Percentiles rank a stretch among this genome's conserved stretches.
These are phyloP conservation scores for Marsdenia floribunda DNA, from an alignment of 257 asterid genomes.

Conservation along the genomic window DNA sequence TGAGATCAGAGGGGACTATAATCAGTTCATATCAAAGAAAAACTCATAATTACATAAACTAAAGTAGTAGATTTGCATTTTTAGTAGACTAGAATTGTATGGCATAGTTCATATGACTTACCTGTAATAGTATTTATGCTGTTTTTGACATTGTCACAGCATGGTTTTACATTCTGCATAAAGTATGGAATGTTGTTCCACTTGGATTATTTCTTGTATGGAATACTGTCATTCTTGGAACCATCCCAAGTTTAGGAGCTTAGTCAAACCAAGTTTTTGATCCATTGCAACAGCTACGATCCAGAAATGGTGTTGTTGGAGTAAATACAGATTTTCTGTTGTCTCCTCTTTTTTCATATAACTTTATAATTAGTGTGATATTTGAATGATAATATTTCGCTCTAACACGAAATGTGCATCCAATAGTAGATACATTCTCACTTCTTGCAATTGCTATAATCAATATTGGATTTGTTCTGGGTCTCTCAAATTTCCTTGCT, in stretches of 20 bases:
- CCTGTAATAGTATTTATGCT: background rate
- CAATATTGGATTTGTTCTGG: conserved; percentile 75
- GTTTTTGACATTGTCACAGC: background rate
- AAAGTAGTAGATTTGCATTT: background rate
- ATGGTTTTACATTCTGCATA: background rate
- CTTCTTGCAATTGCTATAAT: conserved; percentile 78
- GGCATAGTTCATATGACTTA: background rate
- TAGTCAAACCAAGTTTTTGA: conserved; percentile 37
- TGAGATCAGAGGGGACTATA: no score
- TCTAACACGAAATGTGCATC: conserved; percentile 40
- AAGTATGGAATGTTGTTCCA: conserved; percentile 29
- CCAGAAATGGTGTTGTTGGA: conserved; percentile 71
- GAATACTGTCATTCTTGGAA: conserved; percentile 90
- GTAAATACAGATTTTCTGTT: conserved; percentile 31
- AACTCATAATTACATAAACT: background rate
- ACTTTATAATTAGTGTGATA: background rate
- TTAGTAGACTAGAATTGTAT: background rate
- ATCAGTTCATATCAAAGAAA: no score
- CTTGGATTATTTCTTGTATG: conserved; percentile 78
- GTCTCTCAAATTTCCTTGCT: conserved; percentile 75
- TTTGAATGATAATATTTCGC: background rate
- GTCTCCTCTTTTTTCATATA: background rate
- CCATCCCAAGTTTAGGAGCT: conserved; percentile 41
- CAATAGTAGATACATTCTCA: conserved; percentile 78
- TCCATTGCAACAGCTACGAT: conserved; percentile 65